Evolutionary conservation across 306 rosid species (phyloP).

Genomic region (Alnus glutinosa): DNA sequence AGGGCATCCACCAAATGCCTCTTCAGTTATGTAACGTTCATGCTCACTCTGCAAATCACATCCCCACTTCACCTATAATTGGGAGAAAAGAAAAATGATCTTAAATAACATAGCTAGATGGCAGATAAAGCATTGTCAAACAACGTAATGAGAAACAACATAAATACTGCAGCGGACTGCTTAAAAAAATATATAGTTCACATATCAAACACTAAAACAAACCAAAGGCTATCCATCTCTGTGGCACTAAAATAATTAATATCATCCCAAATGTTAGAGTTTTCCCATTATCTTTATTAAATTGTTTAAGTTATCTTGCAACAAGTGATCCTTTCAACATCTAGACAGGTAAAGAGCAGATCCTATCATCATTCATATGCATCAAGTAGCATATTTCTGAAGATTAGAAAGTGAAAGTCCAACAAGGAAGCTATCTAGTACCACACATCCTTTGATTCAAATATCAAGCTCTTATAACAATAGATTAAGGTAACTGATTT

Average conservation of each 20-base stretch:
- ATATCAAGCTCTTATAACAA: neutral
- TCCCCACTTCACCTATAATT: slow-evolving; percentile 85
- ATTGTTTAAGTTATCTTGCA: neutral
- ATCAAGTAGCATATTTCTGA: slow-evolving; percentile 3
- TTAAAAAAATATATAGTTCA: neutral
- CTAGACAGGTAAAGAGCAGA: neutral
- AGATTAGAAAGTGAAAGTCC: neutral
- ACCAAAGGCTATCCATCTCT: neutral
- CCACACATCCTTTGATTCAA: neutral
- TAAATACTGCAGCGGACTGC: slow-evolving; percentile 1
- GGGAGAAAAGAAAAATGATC: slow-evolving; percentile 18
- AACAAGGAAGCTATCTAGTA: neutral
- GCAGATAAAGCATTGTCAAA: slow-evolving; percentile 13
- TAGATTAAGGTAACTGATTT: neutral
- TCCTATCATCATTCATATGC: slow-evolving; percentile 3
- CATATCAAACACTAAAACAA: neutral
- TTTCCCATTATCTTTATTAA: neutral
- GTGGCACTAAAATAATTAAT: slow-evolving; percentile 2
- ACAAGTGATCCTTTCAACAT: neutral
- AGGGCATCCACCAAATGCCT: slow-evolving; percentile 83
- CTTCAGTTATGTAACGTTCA: slow-evolving; percentile 91
- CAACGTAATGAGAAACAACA: slow-evolving; percentile 18
- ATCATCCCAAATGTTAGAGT: neutral
- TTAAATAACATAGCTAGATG: neutral
- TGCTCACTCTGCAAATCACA: slow-evolving; percentile 98